Conservation (phyloP, 1,284 basidiomycete species). For the Pterulicium gracile region DNA sequence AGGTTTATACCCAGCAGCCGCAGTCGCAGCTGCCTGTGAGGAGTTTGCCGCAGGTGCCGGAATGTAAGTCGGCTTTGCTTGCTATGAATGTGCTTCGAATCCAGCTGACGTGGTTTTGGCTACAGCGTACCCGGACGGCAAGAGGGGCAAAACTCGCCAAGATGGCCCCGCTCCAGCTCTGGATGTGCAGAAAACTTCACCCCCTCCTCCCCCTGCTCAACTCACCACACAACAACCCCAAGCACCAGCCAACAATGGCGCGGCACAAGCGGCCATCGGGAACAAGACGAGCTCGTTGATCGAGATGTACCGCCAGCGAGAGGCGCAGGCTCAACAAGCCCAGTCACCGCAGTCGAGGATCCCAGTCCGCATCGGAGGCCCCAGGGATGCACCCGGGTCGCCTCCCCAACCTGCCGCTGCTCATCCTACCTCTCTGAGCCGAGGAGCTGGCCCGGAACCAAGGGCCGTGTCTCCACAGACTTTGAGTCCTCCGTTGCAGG, state of each 20-base stretch:
- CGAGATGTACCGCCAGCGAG: constrained; percentile 72
- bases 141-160: neutral
- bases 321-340: constrained; percentile 30
- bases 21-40: constrained; percentile 17
- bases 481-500: neutral
- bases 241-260: constrained; percentile 7
- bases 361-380: constrained; percentile 19
- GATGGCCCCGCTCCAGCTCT: constrained; percentile 14
- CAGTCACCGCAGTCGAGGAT: constrained; percentile 22
- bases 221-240: constrained; percentile 10
- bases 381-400: constrained; percentile 15
- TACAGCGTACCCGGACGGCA: neutral
- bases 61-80: constrained; percentile 2
- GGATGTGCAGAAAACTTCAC: neutral
- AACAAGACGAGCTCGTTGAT: constrained; percentile 68
- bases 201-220: constrained; percentile 6
- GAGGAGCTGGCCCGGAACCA: constrained; percentile 12
- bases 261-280: constrained; percentile 16
- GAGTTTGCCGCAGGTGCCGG: constrained; percentile 10
- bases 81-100: neutral
- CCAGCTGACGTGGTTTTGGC: neutral
- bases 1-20: constrained; percentile 11
- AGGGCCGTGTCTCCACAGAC: constrained; percentile 9
- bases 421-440: constrained; percentile 11
- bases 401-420: constrained; percentile 9